Base-by-base conservation (phyloP, 2,329 filamentous ascomycete species). In the Claviceps purpurea region DNA sequence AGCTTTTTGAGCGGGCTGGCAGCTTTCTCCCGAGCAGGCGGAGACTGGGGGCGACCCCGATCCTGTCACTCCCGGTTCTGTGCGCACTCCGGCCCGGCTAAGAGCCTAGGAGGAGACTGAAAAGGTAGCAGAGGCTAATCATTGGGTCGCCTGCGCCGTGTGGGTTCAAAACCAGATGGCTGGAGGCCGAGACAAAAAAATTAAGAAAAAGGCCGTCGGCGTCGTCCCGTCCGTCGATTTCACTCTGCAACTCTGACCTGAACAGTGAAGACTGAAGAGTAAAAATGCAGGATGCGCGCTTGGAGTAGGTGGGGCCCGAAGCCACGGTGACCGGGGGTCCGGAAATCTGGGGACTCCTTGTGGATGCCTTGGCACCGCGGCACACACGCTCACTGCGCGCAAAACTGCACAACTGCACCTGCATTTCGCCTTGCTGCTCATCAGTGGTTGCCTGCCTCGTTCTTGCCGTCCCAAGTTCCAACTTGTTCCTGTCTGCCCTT, bases 1-100 rank as follows among this genome's bases (percentile, higher is more conserved):
- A 50, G 44, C 41, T 50, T 50, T 53, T 52, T 54, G 49, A 49
- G 41, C 51, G 39, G 41, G 47, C 41, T 47, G 20, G 16, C 38
- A 46, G 38, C 40, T 39, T 39, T 40, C 42, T 50, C 39, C 38
- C 30, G 42, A 26, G 18, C 24, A 37, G 22, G 11, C 20, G 42
- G 24, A 37, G 39, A 39, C 30, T 3, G n/a, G 5, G 22, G 41
- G 41, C 41, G 20, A 44, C 5, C 42, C 42, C 41, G 41, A 20
- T 43, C 39, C 39, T 40, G 39, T 40, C 16, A 16, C 3, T 16
- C 8, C 39, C 16, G 16, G 39, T 40, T 10, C 16, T 16, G 39
- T 40, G 39, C n/a, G 16, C 5, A 16, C 14, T 40, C 38, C 40
- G 10, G 40, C 20, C 40, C n/a, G 7, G 40, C 6, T 8, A 16